Conservation (phyloP, 169 alveolate genomes). For the Eimeria sp. region DNA sequence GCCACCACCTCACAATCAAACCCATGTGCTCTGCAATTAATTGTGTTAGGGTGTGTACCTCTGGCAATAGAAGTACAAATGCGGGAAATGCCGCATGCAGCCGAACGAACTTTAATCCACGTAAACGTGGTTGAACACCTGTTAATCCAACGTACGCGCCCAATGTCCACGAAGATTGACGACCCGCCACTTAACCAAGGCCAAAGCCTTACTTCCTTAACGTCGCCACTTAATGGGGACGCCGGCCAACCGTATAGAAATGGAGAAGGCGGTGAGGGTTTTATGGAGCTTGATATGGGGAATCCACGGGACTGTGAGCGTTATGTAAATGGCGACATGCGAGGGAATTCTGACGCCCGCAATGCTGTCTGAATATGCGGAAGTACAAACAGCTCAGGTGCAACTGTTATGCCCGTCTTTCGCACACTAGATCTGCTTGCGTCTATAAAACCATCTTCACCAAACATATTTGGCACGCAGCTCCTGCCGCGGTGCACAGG, state of each 20-base stretch:
- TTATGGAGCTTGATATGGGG: background rate
- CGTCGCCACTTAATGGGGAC: background rate
- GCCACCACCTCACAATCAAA: background rate
- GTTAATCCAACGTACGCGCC: no score
- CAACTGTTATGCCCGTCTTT: background rate
- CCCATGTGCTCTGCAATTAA: background rate
- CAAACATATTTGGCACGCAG: background rate
- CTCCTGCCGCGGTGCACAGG: background rate
- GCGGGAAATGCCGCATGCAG: conserved; percentile 62
- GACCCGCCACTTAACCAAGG: background rate
- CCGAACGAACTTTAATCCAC: conserved; percentile 35
- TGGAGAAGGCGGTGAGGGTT: background rate
- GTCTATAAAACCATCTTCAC: background rate
- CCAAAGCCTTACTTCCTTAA: background rate
- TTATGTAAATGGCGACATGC: conserved; percentile 52
- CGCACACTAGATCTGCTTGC: background rate
- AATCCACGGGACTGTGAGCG: conserved; percentile 39
- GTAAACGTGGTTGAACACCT: conserved; percentile 30
- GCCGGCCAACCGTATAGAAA: background rate
- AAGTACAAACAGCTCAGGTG: background rate
- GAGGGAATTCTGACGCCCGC: background rate
- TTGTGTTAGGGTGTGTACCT: conserved; percentile 43
- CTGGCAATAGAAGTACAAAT: conserved; percentile 61
- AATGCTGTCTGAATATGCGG: background rate
- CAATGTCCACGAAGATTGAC: background rate